Evolutionary conservation across 345 rosid species (phyloP).

Genomic region (Eucalyptus tenuipes): DNA sequence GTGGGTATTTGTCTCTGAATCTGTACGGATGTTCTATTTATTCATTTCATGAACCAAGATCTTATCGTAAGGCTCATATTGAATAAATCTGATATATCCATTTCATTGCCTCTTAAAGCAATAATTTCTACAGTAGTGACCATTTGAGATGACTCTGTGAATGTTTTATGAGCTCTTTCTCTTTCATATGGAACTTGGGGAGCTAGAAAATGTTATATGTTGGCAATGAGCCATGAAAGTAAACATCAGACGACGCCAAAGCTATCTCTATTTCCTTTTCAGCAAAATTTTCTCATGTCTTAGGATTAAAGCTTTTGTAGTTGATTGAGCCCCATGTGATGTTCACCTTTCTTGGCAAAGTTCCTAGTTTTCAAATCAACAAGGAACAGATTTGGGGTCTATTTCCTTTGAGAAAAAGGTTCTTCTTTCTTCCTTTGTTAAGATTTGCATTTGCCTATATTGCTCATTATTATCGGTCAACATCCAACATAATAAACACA

Average conservation of each 20-base stretch:
- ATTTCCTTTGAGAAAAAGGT: not conserved
- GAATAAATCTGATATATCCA: no score
- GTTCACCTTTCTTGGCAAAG: no score
- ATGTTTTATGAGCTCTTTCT: not conserved
- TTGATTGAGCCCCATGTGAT: no score
- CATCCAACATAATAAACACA: not conserved
- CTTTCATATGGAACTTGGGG: not conserved
- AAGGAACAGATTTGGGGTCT: not conserved
- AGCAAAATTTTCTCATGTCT: not conserved
- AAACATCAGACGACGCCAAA: not conserved
- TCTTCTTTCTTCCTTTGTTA: not conserved
- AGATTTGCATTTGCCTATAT: not conserved
- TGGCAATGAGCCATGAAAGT: not conserved
- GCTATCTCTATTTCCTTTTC: not conserved
- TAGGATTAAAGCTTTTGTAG: not conserved
- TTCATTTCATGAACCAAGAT: no score
- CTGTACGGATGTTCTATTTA: no score
- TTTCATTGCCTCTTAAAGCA: not conserved
- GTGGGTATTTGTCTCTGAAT: not conserved
- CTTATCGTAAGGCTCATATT: not conserved
- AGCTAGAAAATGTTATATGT: not conserved
- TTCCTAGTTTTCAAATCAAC: no score
- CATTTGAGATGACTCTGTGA: not conserved
- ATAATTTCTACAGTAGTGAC: conserved; percentile 1
- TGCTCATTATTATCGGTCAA: not conserved